Evolutionary conservation across 2,329 filamentous ascomycete species (phyloP).

Genomic region (Alternaria gaisen): DNA sequence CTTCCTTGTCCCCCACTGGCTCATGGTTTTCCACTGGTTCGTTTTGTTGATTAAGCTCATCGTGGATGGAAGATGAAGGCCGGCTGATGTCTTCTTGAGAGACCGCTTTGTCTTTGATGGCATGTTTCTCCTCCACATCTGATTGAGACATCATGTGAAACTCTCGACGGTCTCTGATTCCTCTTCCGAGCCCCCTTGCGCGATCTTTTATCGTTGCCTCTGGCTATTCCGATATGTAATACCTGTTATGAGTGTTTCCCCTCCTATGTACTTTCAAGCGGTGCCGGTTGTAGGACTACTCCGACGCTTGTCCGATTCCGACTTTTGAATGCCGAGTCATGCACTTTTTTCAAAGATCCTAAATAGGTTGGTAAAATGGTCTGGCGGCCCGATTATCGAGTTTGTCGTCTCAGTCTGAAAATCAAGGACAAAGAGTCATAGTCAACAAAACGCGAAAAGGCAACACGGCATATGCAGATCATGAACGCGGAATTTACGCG

Average conservation of each 20-base stretch:
- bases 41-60: neutral
- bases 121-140: constrained; percentile 28
- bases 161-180: neutral
- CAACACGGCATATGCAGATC: neutral
- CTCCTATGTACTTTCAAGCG: neutral
- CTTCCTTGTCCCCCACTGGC: constrained; percentile 23
- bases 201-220: neutral
- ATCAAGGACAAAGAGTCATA: neutral
- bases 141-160: constrained; percentile 23
- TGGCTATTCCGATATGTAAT: neutral
- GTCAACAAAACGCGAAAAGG: neutral
- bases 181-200: neutral
- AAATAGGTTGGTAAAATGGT: neutral
- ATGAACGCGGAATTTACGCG: neutral
- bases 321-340: neutral
- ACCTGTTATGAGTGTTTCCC: neutral
- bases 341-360: neutral
- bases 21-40: constrained; percentile 10
- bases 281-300: neutral
- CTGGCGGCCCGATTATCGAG: neutral
- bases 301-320: constrained; percentile 3
- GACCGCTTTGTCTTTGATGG: constrained; percentile 15
- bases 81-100: constrained; percentile 29
- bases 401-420: neutral
- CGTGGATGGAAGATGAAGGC: constrained; percentile 17